Base-by-base conservation (phyloP, 2,329 filamentous ascomycete species). In the Diplodia scrobiculata region DNA sequence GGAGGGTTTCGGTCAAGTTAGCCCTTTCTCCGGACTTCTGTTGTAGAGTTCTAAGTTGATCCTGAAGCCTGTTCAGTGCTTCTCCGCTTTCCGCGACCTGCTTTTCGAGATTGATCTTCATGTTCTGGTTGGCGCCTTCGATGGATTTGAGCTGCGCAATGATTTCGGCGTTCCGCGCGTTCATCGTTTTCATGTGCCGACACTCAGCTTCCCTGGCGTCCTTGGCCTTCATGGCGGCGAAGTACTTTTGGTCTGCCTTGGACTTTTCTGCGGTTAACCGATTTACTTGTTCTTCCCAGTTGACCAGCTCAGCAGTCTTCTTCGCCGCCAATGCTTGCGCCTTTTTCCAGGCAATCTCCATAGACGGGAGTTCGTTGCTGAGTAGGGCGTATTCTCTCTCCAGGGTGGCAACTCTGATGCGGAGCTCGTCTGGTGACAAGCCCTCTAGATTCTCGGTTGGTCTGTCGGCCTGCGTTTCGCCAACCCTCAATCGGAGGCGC, bases 181-280 rank as follows among this genome's bases (percentile, higher is more conserved):
- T 96, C 76, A 98, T 93, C 68, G 87, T 84, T 68, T 92, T 88
- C 67, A 97, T 81, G 3, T 89, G 86, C 71, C 91, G 85, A 54
- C 96, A 89, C 78, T 98, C 94, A 67, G 86, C 84, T 67, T 92
- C 89, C 60, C 92, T 86, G 52, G 90, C 89, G 73, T 98, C 94
- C 74, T 94, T 96, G 71, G 93, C 90, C 76, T 97, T 97, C 83
- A 96, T 92, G 9, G 93, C 92, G 0, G 91, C 91, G 77, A 98
- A 98, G 76, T 96, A 99, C 78, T 98, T 98, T 74, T 98, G 94
- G 73, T 99, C 95, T 1, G 94, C 94, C 78, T 97, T 98, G 70
- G 89, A 88, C 81, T 99, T 99, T 78, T 99, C 92, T 0, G 92
- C 91, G 48, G 86, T 87, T 21, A 96, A 80, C 27, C 90, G 83